Evolutionary conservation across 768 basidiomycete genomes (phyloP).

Genomic region (Strobilomyces dryophilus): DNA sequence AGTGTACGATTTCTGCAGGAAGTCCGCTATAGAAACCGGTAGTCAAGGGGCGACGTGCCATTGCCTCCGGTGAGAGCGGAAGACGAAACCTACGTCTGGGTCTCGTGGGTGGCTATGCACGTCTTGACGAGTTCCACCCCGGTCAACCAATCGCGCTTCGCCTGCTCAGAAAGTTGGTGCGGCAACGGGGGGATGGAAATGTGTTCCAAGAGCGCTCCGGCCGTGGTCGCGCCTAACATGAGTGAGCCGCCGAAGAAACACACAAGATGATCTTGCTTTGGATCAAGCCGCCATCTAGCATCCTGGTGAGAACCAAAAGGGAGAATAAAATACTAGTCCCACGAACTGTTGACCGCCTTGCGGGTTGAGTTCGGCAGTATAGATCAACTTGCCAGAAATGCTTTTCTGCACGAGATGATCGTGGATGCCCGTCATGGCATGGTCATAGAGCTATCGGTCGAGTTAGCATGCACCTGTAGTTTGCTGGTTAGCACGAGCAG

Average conservation of each 20-base stretch:
- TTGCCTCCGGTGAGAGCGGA: background rate
- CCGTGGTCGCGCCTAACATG: conserved; percentile 79
- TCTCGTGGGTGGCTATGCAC: conserved; percentile 83
- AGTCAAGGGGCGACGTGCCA: background rate
- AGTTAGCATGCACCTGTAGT: background rate
- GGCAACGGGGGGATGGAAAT: conserved; percentile 66
- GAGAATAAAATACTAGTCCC: background rate
- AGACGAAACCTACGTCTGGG: conserved; percentile 59
- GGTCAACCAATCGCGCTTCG: conserved; percentile 75
- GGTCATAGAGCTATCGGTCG: conserved; percentile 75
- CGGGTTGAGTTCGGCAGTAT: conserved; percentile 81
- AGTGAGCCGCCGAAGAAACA: conserved; percentile 94
- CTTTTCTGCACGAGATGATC: conserved; percentile 67
- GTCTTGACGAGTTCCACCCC: conserved; percentile 82
- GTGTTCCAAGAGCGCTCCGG: conserved; percentile 47
- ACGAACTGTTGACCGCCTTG: conserved; percentile 40
- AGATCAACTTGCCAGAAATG: conserved; percentile 53
- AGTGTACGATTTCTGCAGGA: conserved; percentile 87
- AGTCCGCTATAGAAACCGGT: conserved; percentile 53
- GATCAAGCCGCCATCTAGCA: conserved; percentile 67
- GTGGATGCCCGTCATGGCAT: conserved; percentile 81
- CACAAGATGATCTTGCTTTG: conserved; percentile 94
- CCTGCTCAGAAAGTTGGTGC: conserved; percentile 56
- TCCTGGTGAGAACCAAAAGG: conserved; percentile 6
- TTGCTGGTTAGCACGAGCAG: background rate